These are phyloP conservation scores for Tagetes patula DNA, from an alignment of 129 eudicot genomes.

Conservation along the genomic window DNA sequence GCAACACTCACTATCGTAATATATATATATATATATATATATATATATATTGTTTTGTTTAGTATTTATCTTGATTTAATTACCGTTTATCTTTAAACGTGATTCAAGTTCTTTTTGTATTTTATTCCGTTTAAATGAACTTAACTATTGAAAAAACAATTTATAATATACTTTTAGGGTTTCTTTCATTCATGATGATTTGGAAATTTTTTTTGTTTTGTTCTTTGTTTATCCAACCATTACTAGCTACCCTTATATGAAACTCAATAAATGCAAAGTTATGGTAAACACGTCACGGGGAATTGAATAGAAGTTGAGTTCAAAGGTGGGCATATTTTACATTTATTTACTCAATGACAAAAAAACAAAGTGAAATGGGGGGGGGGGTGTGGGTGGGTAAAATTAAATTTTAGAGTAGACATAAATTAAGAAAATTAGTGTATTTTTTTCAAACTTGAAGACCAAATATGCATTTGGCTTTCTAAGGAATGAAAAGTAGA, in stretches of 20 bases:
- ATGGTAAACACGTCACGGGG: slow-evolving; percentile 1
- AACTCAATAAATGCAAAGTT: background rate
- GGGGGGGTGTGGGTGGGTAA: too few relatives aligned
- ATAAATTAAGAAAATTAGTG: too few relatives aligned
- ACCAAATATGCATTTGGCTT: too few relatives aligned
- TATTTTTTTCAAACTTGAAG: too few relatives aligned
- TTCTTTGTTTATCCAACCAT: background rate
- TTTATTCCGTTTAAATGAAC: too few relatives aligned
- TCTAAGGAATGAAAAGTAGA: too few relatives aligned
- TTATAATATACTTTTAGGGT: background rate
- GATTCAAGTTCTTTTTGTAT: too few relatives aligned
- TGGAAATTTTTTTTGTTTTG: background rate
- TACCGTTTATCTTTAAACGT: too few relatives aligned
- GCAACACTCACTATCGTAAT: too few relatives aligned
- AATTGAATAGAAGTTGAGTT: background rate
- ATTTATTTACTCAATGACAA: background rate
- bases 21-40: too few relatives aligned
- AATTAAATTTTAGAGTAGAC: too few relatives aligned
- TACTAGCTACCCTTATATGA: background rate
- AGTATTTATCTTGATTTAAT: background rate
- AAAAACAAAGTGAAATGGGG: background rate
- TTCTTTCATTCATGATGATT: slow-evolving; percentile 4
- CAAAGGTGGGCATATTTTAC: background rate
- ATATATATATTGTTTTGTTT: background rate
- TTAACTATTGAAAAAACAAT: background rate